phyloP scores from a whole-genome alignment of 2,329 filamentous ascomycete species.

The Fusarium tanahbumbuense region DNA sequence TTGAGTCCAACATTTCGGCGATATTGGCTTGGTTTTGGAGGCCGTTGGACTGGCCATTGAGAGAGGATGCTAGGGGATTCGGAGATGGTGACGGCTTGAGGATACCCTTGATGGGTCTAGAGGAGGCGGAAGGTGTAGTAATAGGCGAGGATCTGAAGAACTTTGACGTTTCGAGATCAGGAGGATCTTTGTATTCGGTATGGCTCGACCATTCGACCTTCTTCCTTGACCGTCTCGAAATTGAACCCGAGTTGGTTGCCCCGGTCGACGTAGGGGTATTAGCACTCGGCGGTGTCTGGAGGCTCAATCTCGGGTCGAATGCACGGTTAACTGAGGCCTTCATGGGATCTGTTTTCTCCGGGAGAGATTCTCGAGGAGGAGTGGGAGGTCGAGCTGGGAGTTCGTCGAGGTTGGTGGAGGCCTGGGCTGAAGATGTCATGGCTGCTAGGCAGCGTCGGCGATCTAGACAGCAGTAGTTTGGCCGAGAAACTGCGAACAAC shows the following conservation, averaged over 20 bases:
- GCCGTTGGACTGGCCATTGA: conserved; percentile 57
- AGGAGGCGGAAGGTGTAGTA: conserved; percentile 53
- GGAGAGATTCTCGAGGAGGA: conserved; percentile 68
- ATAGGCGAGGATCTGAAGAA: conserved; percentile 55
- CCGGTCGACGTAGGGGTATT: conserved; percentile 58
- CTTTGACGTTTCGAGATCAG: conserved; percentile 54
- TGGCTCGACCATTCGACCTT: conserved; percentile 68
- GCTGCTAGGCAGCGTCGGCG: conserved; percentile 54
- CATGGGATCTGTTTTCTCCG: conserved; percentile 52
- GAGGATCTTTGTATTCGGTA: conserved; percentile 67
- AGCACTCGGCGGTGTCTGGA: conserved; percentile 64
- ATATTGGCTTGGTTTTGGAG: conserved; percentile 65
- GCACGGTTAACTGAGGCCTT: conserved; percentile 54
- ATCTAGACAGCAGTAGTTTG: conserved; percentile 54
- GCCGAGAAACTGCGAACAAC: conserved; percentile 41
- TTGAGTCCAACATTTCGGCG: conserved; percentile 84
- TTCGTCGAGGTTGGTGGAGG: conserved; percentile 59
- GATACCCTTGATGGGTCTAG: conserved; percentile 73
- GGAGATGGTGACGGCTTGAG: conserved; percentile 75
- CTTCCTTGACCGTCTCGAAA: conserved; percentile 61
- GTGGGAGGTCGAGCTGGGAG: conserved; percentile 73
- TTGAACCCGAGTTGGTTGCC: conserved; percentile 56
- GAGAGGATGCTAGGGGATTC: conserved; percentile 57
- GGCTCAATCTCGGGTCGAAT: conserved; percentile 52
- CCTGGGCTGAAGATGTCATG: conserved; percentile 58